Evolutionary conservation across 108 stramenopile genomes (phyloP), one percentile per base, ranked within the genome.

Genomic region (Mediolabrus comicus): DNA sequence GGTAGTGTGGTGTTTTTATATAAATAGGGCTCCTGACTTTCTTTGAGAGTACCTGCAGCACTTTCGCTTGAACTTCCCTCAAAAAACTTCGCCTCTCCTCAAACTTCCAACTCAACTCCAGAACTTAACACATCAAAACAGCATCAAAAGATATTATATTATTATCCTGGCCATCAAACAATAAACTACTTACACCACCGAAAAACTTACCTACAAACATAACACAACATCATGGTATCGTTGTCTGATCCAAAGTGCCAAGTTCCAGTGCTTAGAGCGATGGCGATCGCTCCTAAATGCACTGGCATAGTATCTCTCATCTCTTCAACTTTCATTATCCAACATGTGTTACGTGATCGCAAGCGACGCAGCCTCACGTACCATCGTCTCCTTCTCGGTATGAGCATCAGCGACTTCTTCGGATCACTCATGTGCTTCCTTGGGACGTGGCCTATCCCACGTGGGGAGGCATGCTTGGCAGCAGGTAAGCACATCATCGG

Each of bases 371-470:
- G 13, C 17, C 54, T 56, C 30, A 31, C 29, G 0, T 66, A 56
- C 54, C 65, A 66, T 26, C 65, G 65, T n/a, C 53, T 66, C 6
- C 26, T 66, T n/a, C 22, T 28, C 4, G 53, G 65, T 6, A 55
- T 66, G 65, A 56, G 54, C 12, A 55, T 66, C 2, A 34, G 24
- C 1, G 65, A 66, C 17, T 31, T 66, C 10, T 24, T 66, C 13
- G 54, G 54, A 24, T 66, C 65, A 4, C 28, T 66, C 52, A 38
- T 26, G 17, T 27, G 35, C 29, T 66, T 66, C 36, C 27, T 66
- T 3, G 28, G 29, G 7, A 56, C 65, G 11, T 66, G 65, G 65
- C 65, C 65, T 9, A 66, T 66, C 3, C 65, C 65, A 4, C 9
- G n/a, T 11, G 65, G 54, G 1, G 54, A 55, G 29, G 54, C 29